Evolutionary conservation across 2,329 filamentous ascomycete species (phyloP), one percentile per base, ranked within the genome.

Genomic region (Lithohypha guttulata): DNA sequence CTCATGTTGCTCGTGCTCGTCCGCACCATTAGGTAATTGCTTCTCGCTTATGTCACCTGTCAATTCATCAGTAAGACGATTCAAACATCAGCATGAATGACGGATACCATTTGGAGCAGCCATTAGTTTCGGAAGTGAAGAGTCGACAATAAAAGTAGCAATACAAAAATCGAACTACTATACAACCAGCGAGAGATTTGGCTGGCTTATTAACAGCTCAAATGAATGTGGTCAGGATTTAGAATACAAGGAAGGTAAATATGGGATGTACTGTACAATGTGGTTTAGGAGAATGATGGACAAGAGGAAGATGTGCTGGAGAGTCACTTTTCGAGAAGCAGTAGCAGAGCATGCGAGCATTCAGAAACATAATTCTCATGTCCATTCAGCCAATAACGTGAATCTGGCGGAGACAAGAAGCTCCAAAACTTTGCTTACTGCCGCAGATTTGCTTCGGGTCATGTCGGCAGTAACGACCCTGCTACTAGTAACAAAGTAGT

Each of bases 101-200:
- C n/a, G n/a, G n/a, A 50, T 51, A 48, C 50, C 46, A 48, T 48
- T 50, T 37, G 42, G 37, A 40, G 30, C 20, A 36, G 42, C 45
- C 44, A 52, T 49, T 42, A n/a, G n/a, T n/a, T n/a, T n/a, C 15
- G 42, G 36, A 41, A 44, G 43, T 20, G 30, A 36, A 39, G 27
- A 45, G 39, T 39, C 31, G 41, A 44, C 42, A n/a, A 22, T 29
- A 31, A 39, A 23, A 38, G 38, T 40, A 32, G 26, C 29, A 38
- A 46, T 45, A 34, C 34, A 45, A n/a, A n/a, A 44, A 20, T 33
- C 18, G 15, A 35, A 28, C 6, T 46, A 45, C 32, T 42, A 41
- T 48, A 51, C 47, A 51, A 19, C 8, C 14, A 7, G 38, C 39
- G 25, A 17, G 10, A 39, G 39, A 44, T 14, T 28, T 34, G 7